Evolutionary conservation across 805 yeast genomes (phyloP), one percentile per base, ranked within the genome.

Genomic region (Saccharomycopsis schoenii): DNA sequence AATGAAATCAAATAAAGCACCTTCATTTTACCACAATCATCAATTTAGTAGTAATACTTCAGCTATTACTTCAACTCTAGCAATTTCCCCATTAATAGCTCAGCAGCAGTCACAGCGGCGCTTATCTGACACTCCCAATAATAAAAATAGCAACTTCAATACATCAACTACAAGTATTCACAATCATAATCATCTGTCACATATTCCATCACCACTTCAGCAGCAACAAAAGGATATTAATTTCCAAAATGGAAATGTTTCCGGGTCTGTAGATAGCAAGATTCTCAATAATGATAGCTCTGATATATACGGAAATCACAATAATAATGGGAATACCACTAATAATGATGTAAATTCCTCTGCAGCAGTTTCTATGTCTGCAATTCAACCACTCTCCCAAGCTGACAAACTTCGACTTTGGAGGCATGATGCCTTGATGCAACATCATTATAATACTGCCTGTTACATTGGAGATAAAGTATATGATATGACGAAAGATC

Each of bases 361-460:
- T 37, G 58, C 64, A 19, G 57, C 52, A 21, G 52, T 12, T 24
- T 24, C 52, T 24, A 9, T 37, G 8, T 47, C 52, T 47, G 12
- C 50, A 47, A 42, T 58, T 43, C 67, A 76, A 58, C 86, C 86
- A 5, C 68, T 83, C 50, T 81, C 96, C 0, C 94, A 88, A 61
- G 94, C 92, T 0, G 97, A 93, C 65, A 84, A 85, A 66, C 78
- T 94, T 41, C 74, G 98, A 55, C 76, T 89, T 36, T 94, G 98
- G 99, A 76, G 98, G 56, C 96, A 91, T 65, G 97, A 91, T 69
- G 96, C 99, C 0, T 72, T 88, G 61, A 84, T 88, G 86, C 96
- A 92, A 67, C 97, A 92, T 70, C 96, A 91, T 64, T 89, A 89
- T 71, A 79, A 80, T 54, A 89, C 97, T 0, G 97, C 98, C 0